These are phyloP conservation scores for Pluteus cervinus DNA, from an alignment of 768 basidiomycete genomes.

Conservation along the genomic window DNA sequence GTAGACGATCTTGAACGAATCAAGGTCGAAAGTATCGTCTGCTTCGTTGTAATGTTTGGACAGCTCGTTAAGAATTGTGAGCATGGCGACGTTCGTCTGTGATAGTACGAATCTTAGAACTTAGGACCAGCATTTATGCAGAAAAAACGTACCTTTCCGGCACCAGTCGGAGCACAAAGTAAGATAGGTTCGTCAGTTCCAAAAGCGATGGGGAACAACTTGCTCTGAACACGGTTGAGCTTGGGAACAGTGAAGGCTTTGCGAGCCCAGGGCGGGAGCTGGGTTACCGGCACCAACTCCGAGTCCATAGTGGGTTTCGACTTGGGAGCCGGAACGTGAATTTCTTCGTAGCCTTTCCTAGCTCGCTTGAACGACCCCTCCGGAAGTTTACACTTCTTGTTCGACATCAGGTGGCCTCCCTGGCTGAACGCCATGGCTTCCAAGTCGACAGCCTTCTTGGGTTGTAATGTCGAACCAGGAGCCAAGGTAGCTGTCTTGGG, in stretches of 20 bases:
- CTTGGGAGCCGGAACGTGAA: slow-evolving; percentile 93
- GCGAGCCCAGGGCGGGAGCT: slow-evolving; percentile 81
- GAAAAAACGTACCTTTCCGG: slow-evolving; percentile 80
- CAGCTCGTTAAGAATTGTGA: slow-evolving; percentile 89
- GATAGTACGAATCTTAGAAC: slow-evolving; percentile 13
- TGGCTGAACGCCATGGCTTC: slow-evolving; percentile 95
- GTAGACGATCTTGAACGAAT: slow-evolving; percentile 94
- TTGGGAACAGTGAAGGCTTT: slow-evolving; percentile 78
- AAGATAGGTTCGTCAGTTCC: slow-evolving; percentile 92
- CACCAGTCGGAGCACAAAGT: slow-evolving; percentile 96
- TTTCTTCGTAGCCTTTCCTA: slow-evolving; percentile 96
- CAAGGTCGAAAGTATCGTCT: slow-evolving; percentile 76
- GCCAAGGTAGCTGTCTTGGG: slow-evolving; percentile 84
- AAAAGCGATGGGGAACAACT: slow-evolving; percentile 88
- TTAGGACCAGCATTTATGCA: background rate
- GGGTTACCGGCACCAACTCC: slow-evolving; percentile 66
- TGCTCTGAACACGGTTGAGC: slow-evolving; percentile 91
- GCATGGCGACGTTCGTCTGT: slow-evolving; percentile 97
- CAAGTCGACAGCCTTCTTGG: slow-evolving; percentile 80
- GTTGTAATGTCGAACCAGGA: slow-evolving; percentile 83
- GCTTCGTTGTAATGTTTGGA: slow-evolving; percentile 80
- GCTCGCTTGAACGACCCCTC: slow-evolving; percentile 97
- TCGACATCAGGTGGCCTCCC: slow-evolving; percentile 96
- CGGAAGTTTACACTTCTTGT: slow-evolving; percentile 97
- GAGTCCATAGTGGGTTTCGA: slow-evolving; percentile 55